These are phyloP conservation scores for Globisporangium paddicum DNA, from an alignment of 352 stramenopile species.

Conservation along the genomic window DNA sequence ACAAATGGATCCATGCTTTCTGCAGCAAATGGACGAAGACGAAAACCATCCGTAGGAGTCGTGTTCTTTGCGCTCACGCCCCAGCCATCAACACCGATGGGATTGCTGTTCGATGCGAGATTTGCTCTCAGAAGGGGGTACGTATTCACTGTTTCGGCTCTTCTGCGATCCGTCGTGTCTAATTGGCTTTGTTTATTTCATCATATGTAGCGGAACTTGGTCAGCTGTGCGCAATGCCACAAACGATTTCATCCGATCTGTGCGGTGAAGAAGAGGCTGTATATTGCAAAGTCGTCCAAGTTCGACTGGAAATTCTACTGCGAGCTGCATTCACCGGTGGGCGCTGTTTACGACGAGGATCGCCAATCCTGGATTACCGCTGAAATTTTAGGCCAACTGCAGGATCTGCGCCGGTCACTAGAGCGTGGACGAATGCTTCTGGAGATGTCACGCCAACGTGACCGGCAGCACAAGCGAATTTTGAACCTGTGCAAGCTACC, in stretches of 20 bases:
- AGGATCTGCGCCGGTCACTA: conserved; percentile 68
- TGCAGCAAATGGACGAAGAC: conserved; percentile 73
- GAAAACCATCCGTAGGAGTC: conserved; percentile 58
- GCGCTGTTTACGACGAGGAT: conserved; percentile 65
- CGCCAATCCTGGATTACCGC: conserved; percentile 76
- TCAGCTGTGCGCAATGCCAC: conserved; percentile 46
- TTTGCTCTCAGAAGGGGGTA: conserved; percentile 49
- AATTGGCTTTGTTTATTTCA: conserved; percentile 4
- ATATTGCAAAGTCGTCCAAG: conserved; percentile 50
- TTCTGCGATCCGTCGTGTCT: neutral
- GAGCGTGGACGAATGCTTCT: conserved; percentile 82
- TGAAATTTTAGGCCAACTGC: conserved; percentile 67
- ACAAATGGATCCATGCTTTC: conserved; percentile 74
- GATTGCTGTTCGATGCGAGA: conserved; percentile 39
- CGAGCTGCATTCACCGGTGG: conserved; percentile 47
- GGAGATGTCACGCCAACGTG: conserved; percentile 80
- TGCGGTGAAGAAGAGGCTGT: conserved; percentile 59
- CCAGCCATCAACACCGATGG: conserved; percentile 20
- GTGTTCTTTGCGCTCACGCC: conserved; percentile 50
- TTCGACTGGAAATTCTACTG: conserved; percentile 81
- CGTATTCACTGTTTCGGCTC: neutral
- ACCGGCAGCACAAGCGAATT: conserved; percentile 80
- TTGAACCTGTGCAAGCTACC: conserved; percentile 54
- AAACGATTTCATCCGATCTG: conserved; percentile 78
- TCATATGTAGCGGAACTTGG: conserved; percentile 36